phyloP scores from a whole-genome alignment of 2,329 filamentous ascomycete genomes.

The Ceratocystis ficicola region DNA sequence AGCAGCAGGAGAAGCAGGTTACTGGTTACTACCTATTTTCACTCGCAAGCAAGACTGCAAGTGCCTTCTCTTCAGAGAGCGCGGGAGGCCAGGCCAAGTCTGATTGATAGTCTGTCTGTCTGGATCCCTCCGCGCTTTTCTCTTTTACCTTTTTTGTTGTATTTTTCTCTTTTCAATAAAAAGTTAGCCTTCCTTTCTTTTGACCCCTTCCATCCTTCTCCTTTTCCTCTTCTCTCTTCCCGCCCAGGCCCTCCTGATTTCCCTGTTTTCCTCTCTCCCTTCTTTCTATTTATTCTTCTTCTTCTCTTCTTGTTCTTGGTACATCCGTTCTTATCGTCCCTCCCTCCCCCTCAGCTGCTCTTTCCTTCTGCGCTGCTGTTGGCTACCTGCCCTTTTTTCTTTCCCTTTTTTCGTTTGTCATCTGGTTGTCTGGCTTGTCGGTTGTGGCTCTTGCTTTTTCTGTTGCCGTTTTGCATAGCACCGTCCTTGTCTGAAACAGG shows the following conservation, averaged over 20 bases:
- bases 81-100: not conserved
- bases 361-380: not conserved
- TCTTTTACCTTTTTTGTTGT: not conserved
- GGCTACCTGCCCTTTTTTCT: not conserved
- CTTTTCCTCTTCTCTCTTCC: conserved; percentile 16
- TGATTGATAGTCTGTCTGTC: too few relatives aligned
- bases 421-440: not conserved
- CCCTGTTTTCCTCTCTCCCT: conserved; percentile 13
- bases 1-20: too few relatives aligned
- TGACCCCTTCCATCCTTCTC: conserved; percentile 7
- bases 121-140: not conserved
- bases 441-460: not conserved
- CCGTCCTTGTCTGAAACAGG: not conserved
- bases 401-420: not conserved
- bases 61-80: too few relatives aligned
- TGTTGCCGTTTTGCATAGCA: not conserved
- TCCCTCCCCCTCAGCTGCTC: not conserved
- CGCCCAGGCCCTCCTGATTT: conserved; percentile 20
- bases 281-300: conserved; percentile 9
- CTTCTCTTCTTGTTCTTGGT: not conserved
- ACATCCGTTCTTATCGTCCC: not conserved
- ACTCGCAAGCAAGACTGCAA: too few relatives aligned
- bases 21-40: too few relatives aligned
- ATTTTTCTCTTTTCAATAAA: not conserved
- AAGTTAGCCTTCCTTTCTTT: not conserved